Evolutionary conservation across 805 yeast species (phyloP), one percentile per base, ranked within the genome.

Genomic region (Yueomyces sp.): DNA sequence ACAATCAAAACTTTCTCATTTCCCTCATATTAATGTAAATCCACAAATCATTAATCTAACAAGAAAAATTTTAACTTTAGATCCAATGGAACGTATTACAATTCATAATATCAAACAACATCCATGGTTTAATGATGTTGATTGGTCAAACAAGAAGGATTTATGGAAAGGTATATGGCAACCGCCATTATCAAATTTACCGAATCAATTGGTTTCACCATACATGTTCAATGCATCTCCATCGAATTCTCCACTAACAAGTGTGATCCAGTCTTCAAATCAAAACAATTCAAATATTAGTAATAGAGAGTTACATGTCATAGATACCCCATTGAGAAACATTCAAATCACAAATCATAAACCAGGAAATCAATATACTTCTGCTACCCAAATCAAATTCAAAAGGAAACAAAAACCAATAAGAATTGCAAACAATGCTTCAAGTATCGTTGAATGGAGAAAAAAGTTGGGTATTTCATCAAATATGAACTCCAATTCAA

Each of bases 131-230:
- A 67, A 69, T 36, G 70, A 66, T 8, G 60, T 81, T 5, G 72
- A 85, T 51, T 90, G 95, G 82, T 54, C 62, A 26, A 76, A 82
- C 49, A 74, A 74, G 47, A 72, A 73, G 38, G 63, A 64, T 45
- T 72, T 90, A 9, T 90, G 97, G 97, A 67, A 68, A 36, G 63
- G 71, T 42, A 73, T 90, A 9, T 88, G 96, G 96, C 69, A 72
- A 39, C 55, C 67, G 1, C 66, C 37, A 34, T 34, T 34, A 5
- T 9, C n/a, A 5, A 34, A 34, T 34, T 30, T 6, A 6, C 33
- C 33, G 9, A 40, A 5, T 42, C 39, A 28, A 9, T 36, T 36
- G 39, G 32, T 4, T 31, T 30, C 33, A 30, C 33, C 33, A 30
- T 6, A 6, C 9, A 6, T 30, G 9, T 30, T 9, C 6, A 3